A percentile compares a stretch with the other conserved stretches of the same genome.
Evolutionary conservation across 2,329 filamentous ascomycete genomes (phyloP).

Genomic region (Colletotrichum destructivum): DNA sequence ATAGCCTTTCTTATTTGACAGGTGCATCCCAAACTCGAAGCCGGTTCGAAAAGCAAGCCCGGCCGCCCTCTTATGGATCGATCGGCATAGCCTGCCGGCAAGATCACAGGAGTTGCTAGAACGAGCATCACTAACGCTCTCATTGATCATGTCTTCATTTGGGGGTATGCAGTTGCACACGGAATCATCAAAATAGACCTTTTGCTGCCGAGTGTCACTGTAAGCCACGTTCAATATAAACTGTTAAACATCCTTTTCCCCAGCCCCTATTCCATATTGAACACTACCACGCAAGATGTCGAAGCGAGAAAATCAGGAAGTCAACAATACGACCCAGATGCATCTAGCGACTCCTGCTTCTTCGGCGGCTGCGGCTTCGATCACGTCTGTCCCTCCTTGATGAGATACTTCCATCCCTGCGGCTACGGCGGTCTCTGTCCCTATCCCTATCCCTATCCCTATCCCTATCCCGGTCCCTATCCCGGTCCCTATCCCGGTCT

Average conservation of each 20-base stretch:
- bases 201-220: not conserved
- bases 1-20: not conserved
- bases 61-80: no score
- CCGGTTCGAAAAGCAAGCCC: not conserved
- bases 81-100: no score
- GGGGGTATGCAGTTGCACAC: not conserved
- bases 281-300: not conserved
- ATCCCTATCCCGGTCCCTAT: constrained; percentile 48
- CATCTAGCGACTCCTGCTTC: constrained; percentile 38
- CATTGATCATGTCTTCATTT: not conserved
- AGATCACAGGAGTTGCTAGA: not conserved
- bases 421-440: constrained; percentile 39
- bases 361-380: constrained; percentile 25
- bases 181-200: not conserved
- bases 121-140: not conserved
- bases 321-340: not conserved
- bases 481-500: constrained; percentile 47
- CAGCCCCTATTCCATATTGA: not conserved
- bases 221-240: not conserved
- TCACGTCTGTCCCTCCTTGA: constrained; percentile 32
- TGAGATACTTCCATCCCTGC: constrained; percentile 30
- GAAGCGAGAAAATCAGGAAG: not conserved
- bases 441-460: constrained; percentile 28
- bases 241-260: not conserved
- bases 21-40: not conserved